Percentiles rank a stretch among this genome's conserved stretches.
phyloP scores from a whole-genome alignment of 208 protist species.

The Trypanosoma brucei region DNA sequence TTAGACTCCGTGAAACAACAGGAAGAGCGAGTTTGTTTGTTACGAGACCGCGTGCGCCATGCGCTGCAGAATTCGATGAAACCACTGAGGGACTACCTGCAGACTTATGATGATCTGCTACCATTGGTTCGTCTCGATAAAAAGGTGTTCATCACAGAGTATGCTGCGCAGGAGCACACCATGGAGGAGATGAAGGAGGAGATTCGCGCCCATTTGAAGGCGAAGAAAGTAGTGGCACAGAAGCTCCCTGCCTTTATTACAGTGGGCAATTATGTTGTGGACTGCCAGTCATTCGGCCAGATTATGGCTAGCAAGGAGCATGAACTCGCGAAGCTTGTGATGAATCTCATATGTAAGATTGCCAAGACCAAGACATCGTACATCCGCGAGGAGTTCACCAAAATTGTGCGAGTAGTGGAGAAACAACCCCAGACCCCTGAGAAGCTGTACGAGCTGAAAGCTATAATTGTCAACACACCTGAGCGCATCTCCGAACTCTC shows the following conservation, averaged over 20 bases:
- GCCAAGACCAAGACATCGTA: conserved; percentile 65
- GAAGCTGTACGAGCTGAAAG: conserved; percentile 88
- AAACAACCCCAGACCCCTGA: conserved; percentile 85
- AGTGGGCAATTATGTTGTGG: conserved; percentile 94
- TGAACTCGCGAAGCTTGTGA: conserved; percentile 89
- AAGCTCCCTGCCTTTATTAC: conserved; percentile 88
- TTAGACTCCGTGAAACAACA: conserved; percentile 83
- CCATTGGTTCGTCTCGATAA: conserved; percentile 85
- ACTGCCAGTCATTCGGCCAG: conserved; percentile 91
- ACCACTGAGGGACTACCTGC: conserved; percentile 84
- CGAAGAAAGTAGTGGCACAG: conserved; percentile 85
- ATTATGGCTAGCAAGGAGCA: conserved; percentile 92
- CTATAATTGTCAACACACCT: conserved; percentile 83
- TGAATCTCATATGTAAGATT: conserved; percentile 87
- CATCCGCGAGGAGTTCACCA: conserved; percentile 83
- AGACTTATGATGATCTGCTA: conserved; percentile 89
- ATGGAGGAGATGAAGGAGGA: conserved; percentile 92
- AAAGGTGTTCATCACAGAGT: conserved; percentile 78
- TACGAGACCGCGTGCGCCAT: conserved; percentile 65
- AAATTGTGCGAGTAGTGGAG: conserved; percentile 76
- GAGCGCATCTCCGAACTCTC: conserved; percentile 73
- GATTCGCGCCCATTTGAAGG: conserved; percentile 82
- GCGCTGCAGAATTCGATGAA: conserved; percentile 63
- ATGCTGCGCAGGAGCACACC: conserved; percentile 78
- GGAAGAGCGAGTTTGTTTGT: conserved; percentile 74